These are phyloP conservation scores for Zymoseptoria tritici DNA, from an alignment of 2,329 filamentous ascomycete species.

Conservation along the genomic window DNA sequence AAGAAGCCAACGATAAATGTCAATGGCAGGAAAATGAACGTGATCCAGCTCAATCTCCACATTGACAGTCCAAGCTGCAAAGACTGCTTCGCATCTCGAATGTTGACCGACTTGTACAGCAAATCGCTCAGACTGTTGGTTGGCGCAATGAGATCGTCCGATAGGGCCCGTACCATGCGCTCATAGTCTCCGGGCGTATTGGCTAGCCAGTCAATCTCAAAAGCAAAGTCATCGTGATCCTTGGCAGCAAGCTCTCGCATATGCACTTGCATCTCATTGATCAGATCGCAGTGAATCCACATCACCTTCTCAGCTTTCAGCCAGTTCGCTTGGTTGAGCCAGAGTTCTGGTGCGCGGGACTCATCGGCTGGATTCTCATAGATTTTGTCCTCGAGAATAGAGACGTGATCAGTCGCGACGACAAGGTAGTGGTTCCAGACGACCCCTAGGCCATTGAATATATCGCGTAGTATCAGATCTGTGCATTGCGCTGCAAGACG, in stretches of 20 bases:
- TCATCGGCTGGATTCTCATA: slow-evolving; percentile 50
- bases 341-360: slow-evolving; percentile 45
- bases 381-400: slow-evolving; percentile 45
- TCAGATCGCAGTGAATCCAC: slow-evolving; percentile 42
- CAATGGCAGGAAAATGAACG: slow-evolving; percentile 64
- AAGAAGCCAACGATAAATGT: slow-evolving; percentile 45
- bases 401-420: slow-evolving; percentile 42
- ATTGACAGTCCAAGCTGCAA: slow-evolving; percentile 44
- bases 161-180: slow-evolving; percentile 40
- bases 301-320: slow-evolving; percentile 47
- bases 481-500: slow-evolving; percentile 42
- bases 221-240: slow-evolving; percentile 21
- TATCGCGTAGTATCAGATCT: slow-evolving; percentile 43
- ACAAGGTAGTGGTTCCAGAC: slow-evolving; percentile 42
- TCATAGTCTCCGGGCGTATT: slow-evolving; percentile 36
- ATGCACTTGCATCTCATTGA: slow-evolving; percentile 40
- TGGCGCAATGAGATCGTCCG: slow-evolving; percentile 45
- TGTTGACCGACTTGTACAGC: slow-evolving; percentile 48
- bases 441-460: slow-evolving; percentile 42
- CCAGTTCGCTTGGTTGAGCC: slow-evolving; percentile 45
- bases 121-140: slow-evolving; percentile 44
- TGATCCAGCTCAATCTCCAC: slow-evolving; percentile 57
- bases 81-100: slow-evolving; percentile 44
- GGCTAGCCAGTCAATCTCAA: slow-evolving; percentile 35
- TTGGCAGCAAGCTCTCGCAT: slow-evolving; percentile 34